phyloP scores from a whole-genome alignment of 495 filamentous ascomycete genomes.

The Tetracladium setigerum region DNA sequence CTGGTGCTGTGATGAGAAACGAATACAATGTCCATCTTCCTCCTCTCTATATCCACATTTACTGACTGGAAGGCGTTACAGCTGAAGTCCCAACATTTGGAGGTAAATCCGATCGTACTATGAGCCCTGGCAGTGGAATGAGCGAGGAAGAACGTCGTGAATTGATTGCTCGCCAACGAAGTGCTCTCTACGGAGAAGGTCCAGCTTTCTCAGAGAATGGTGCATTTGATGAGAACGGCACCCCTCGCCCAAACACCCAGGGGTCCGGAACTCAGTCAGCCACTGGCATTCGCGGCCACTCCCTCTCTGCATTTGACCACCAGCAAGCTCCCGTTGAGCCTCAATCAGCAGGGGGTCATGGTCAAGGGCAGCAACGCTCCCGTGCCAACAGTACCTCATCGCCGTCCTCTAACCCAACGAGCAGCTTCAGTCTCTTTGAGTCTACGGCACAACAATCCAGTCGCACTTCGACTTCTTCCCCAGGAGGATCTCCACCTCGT shows the following conservation, averaged over 20 bases:
- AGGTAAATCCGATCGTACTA: conserved; percentile 79
- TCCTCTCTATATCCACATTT: conserved; percentile 29
- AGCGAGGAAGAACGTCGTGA: conserved; percentile 95
- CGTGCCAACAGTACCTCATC: conserved; percentile 87
- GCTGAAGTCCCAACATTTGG: conserved; percentile 69
- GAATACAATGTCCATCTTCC: conserved; percentile 20
- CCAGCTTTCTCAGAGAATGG: conserved; percentile 50
- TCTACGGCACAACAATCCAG: conserved; percentile 64
- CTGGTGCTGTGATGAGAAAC: conserved; percentile 13
- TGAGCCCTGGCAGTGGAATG: conserved; percentile 78
- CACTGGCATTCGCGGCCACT: conserved; percentile 50
- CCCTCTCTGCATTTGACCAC: conserved; percentile 34
- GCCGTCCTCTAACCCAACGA: conserved; percentile 61
- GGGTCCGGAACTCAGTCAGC: conserved; percentile 46
- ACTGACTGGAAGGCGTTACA: conserved; percentile 53
- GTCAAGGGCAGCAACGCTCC: conserved; percentile 51
- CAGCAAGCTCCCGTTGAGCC: conserved; percentile 24
- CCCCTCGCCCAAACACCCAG: conserved; percentile 46
- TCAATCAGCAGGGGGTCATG: conserved; percentile 20
- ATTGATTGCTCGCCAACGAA: conserved; percentile 90
- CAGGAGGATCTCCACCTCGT: conserved; percentile 78
- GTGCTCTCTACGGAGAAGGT: conserved; percentile 79
- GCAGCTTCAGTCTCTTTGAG: conserved; percentile 59
- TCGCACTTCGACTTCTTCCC: conserved; percentile 84
- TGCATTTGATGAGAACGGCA: conserved; percentile 56